Evolutionary conservation across 768 basidiomycete species (phyloP), one percentile per base, ranked within the genome.

Genomic region (Lentinula edodes): DNA sequence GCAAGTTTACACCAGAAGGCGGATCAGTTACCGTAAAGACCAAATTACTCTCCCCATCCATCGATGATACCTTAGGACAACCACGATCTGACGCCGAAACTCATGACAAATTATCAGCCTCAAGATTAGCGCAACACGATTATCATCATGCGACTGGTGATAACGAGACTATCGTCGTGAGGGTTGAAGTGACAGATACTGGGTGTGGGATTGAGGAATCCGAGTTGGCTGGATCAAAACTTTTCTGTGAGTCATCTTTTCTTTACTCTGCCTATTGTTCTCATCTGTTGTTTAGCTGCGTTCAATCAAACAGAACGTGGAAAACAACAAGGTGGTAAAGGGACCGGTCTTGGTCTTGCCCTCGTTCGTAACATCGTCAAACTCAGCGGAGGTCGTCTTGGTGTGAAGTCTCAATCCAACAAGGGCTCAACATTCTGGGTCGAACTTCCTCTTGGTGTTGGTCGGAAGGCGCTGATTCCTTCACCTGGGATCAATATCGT

Each of bases 351-450:
- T 12, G 82, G 83, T 32, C 64, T 84, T n/a, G 83, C 83, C 13
- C 70, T 83, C 6, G 80, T 82, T 46, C 75, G 81, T 39, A 78
- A 83, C 62, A 86, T 86, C 56, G 82, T 86, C 61, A 82, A 80
- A 64, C 71, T 85, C 43, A 81, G 78, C 55, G 77, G 80, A 38
- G 86, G 85, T 13, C 75, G 85, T 60, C 66, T 86, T 46, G 85
- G 80, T 13, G 74, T 81, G 52, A 71, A 68, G 46, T 78, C 75
- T 13, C 79, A 82, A 65, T 73, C 80, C 5, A 78, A 80, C 10
- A 72, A 75, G 62, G 89, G 89, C n/a, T 86, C 83, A 36, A 88
- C 84, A 58, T 91, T 90, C 74, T 90, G 89, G 89, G 83, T 83
- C n/a, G 87, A 87, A 68, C 71, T 87, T 62, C 77, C 77, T 6